Evolutionary conservation across 2,329 filamentous ascomycete species (phyloP).

Genomic region (Trichoderma pleuroti): DNA sequence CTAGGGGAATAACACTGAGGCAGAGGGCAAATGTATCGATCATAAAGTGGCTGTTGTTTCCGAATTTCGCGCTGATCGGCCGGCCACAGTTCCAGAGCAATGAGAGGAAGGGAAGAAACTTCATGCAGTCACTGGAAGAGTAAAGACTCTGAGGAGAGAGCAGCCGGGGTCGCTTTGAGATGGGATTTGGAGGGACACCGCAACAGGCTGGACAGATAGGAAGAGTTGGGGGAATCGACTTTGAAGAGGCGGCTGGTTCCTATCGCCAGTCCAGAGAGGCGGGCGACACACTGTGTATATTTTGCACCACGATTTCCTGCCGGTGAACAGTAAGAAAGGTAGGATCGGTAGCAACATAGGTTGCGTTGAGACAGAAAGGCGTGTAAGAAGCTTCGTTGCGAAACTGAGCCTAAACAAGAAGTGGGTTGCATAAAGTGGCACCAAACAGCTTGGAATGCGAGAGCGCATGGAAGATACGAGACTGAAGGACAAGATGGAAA

Average conservation of each 20-base stretch:
- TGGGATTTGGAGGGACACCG: not conserved
- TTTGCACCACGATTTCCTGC: not conserved
- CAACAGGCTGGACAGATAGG: not conserved
- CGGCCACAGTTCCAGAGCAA: not conserved
- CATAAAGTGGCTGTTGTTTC: not conserved
- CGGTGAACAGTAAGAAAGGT: not conserved
- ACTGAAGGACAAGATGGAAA: not conserved
- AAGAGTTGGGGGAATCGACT: not conserved
- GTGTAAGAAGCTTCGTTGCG: not conserved
- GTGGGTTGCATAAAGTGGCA: not conserved
- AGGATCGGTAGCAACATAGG: not conserved
- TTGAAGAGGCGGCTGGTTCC: not conserved
- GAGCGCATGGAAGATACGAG: not conserved
- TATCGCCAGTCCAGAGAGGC: not conserved
- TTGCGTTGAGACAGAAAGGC: not conserved
- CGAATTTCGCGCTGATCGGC: not conserved
- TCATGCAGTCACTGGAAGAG: not conserved
- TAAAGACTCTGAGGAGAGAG: not conserved
- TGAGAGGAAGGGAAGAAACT: not conserved
- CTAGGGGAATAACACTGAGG: not conserved
- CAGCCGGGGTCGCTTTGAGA: not conserved
- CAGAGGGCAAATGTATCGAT: not conserved
- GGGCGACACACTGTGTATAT: not conserved
- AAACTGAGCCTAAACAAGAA: not conserved
- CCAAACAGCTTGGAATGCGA: not conserved